Percentiles rank a stretch among this genome's conserved stretches.
Evolutionary conservation across 2,329 filamentous ascomycete genomes (phyloP).

Genomic region (Tothia fuscella): DNA sequence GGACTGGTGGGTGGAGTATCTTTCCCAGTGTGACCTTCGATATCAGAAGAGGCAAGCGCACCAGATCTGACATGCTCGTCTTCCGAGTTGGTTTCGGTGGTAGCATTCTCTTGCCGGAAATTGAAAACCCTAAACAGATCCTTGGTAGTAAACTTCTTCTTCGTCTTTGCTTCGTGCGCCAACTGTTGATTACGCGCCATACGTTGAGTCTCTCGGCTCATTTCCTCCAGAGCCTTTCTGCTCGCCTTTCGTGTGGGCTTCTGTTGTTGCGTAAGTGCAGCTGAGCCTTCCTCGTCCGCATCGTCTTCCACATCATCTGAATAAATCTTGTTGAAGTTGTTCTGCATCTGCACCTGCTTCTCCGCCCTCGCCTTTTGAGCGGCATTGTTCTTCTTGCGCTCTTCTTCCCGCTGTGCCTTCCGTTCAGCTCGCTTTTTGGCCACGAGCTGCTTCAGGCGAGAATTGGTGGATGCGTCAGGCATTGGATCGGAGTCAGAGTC

Average conservation of each 20-base stretch:
- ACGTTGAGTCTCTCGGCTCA: constrained; percentile 88
- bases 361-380: constrained; percentile 23
- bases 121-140: constrained; percentile 79
- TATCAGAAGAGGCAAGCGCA: constrained; percentile 52
- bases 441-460: constrained; percentile 59
- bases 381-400: constrained; percentile 11
- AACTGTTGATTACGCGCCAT: constrained; percentile 84
- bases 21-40: constrained; percentile 24
- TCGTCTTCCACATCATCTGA: constrained; percentile 23
- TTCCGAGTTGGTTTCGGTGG: constrained; percentile 26
- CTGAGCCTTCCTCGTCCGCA: constrained; percentile 42
- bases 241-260: constrained; percentile 69
- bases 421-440: constrained; percentile 62
- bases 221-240: constrained; percentile 89
- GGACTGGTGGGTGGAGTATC: constrained; percentile 34
- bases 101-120: constrained; percentile 37
- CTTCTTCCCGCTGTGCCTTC: constrained; percentile 38
- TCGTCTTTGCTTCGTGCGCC: constrained; percentile 72
- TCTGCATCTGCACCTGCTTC: constrained; percentile 39
- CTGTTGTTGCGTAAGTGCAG: constrained; percentile 50
- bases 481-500: constrained; percentile 32
- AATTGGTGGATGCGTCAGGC: constrained; percentile 14
- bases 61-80: constrained; percentile 13
- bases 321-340: no score
- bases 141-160: constrained; percentile 78